Base-by-base conservation (phyloP, 768 basidiomycete species). In the Pisolithus sp. region DNA sequence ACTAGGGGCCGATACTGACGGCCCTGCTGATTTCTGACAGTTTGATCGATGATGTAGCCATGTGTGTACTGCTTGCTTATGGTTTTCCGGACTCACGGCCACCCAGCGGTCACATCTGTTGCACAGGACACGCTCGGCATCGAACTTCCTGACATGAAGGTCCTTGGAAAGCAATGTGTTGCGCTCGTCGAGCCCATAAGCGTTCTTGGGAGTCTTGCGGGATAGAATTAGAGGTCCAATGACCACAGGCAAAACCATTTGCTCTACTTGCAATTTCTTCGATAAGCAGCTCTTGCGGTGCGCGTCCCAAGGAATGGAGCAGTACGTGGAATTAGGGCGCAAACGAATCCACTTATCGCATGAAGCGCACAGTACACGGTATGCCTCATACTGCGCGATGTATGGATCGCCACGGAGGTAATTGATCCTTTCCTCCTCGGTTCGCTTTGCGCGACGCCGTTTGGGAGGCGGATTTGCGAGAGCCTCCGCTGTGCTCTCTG, bases 301-400 rank as follows among this genome's bases (percentile, higher is more conserved):
- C 3, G 88, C 87, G 62, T 89, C 86, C 88, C 88, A 90, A 0
- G 88, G 88, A 49, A 90, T 89, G n/a, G 82, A 85, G 61, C 88
- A 91, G 59, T 89, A 91, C 0, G 87, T 89, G 49, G 87, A 89
- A 64, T 91, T 91, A 41, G 87, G 86, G 7, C 88, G 77, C n/a
- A 90, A 73, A 15, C 89, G 77, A 56, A 90, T 89, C 88, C 88
- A 90, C 64, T 88, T 89, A 66, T 89, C 83, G 69, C 88, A 91
- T 5, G 78, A 81, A 43, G 82, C 84, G 66, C 88, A 89, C 9
- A 89, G 74, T 31, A 89, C 86, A 9, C 86, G 77, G 62, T 89
- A 89, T 0, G 88, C 80, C 67, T 89, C 86, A 62, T 87, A 87
- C 57, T 85, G 76, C n/a, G 81, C 84, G 39, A 89, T 86, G 58